These are phyloP conservation scores for Arachis stenosperma DNA, from an alignment of 306 rosid species.

Conservation along the genomic window DNA sequence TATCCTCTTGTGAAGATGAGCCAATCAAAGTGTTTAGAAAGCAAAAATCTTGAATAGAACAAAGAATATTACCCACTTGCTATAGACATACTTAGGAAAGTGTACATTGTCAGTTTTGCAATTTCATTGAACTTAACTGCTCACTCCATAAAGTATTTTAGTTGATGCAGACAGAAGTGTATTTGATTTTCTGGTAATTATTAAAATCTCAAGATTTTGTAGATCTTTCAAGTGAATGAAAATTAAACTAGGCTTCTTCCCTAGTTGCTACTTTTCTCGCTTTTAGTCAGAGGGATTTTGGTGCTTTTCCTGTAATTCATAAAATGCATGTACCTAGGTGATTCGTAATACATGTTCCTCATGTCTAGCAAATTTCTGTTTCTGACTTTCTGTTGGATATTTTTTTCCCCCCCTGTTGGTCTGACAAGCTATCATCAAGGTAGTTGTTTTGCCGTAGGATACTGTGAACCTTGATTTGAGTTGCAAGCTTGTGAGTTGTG, in stretches of 20 bases:
- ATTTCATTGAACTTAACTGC: constrained; percentile 51
- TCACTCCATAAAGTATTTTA: constrained; percentile 43
- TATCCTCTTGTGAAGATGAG: constrained; percentile 56
- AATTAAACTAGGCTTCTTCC: constrained; percentile 35
- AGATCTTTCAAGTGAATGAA: constrained; percentile 37
- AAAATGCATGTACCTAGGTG: neutral
- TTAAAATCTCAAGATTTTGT: constrained; percentile 39
- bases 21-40: constrained; percentile 63
- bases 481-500: neutral
- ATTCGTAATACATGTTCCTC: neutral
- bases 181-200: constrained; percentile 48
- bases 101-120: constrained; percentile 92
- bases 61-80: constrained; percentile 46
- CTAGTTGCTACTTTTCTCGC: neutral
- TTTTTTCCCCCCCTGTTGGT: constrained; percentile 3
- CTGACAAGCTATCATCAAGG: neutral
- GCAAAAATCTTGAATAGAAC: constrained; percentile 44
- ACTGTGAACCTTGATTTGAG: neutral
- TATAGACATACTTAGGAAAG: constrained; percentile 65
- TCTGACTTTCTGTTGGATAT: neutral
- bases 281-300: neutral
- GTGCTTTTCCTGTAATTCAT: constrained; percentile 5
- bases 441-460: neutral
- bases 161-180: constrained; percentile 45
- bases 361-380: neutral